Evolutionary conservation across 192 early-diverging fungal species (phyloP).

Genomic region (Coemansia sp.): DNA sequence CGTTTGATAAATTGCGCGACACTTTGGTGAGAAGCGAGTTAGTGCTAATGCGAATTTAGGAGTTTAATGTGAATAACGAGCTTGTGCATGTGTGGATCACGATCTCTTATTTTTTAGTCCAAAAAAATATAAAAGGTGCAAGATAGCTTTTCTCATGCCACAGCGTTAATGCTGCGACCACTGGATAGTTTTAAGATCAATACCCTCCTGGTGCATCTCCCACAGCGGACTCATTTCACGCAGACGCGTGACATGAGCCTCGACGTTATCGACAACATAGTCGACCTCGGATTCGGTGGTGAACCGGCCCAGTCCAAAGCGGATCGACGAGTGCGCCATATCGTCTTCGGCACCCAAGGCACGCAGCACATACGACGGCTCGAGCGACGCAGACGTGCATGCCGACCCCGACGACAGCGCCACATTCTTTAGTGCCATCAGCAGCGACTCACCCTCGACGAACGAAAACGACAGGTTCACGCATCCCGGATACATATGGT

Average conservation of each 20-base stretch:
- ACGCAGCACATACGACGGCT: slow-evolving; percentile 94
- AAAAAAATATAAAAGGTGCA: too few relatives aligned
- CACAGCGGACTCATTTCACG: slow-evolving; percentile 96
- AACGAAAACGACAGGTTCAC: slow-evolving; percentile 96
- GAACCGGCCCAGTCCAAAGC: slow-evolving; percentile 95
- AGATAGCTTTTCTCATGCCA: background rate
- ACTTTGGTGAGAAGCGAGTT: slow-evolving; percentile 33
- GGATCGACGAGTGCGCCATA: slow-evolving; percentile 91
- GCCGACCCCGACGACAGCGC: slow-evolving; percentile 93
- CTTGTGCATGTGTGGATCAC: background rate
- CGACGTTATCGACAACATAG: slow-evolving; percentile 78
- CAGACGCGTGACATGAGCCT: slow-evolving; percentile 77
- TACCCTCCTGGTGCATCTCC: slow-evolving; percentile 97
- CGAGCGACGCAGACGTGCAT: slow-evolving; percentile 93
- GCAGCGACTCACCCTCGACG: slow-evolving; percentile 94
- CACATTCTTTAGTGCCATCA: slow-evolving; percentile 98
- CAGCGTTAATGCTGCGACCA: slow-evolving; percentile 80
- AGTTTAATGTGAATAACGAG: slow-evolving; percentile 31
- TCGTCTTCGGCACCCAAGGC: slow-evolving; percentile 97
- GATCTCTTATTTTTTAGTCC: too few relatives aligned
- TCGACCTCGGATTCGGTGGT: slow-evolving; percentile 95
- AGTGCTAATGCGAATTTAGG: slow-evolving; percentile 20
- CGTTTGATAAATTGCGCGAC: slow-evolving; percentile 19
- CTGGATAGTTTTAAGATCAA: slow-evolving; percentile 87
- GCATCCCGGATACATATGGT: slow-evolving; percentile 81